Percentiles rank a stretch among this genome's conserved stretches.
Conservation (phyloP, 768 basidiomycete species). For the Boletus subcaerulescens region DNA sequence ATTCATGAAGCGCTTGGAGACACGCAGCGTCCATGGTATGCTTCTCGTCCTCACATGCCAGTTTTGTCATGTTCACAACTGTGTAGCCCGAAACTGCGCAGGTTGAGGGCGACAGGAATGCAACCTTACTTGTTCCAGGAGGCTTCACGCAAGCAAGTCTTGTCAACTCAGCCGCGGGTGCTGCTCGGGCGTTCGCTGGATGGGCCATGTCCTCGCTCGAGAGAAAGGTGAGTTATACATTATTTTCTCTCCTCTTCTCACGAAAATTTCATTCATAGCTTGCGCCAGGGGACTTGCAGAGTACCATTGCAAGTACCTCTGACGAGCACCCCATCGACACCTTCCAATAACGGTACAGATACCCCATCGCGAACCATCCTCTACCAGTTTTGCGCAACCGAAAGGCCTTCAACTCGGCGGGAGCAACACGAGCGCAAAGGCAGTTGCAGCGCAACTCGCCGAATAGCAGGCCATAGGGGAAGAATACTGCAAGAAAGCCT, state of each 20-base stretch:
- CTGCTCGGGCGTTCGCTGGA: constrained; percentile 87
- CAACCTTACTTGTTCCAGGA: constrained; percentile 28
- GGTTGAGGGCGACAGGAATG: constrained; percentile 35
- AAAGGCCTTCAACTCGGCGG: constrained; percentile 73
- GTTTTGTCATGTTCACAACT: neutral
- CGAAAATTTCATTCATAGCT: constrained; percentile 43
- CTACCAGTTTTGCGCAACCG: constrained; percentile 33
- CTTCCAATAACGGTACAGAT: constrained; percentile 11
- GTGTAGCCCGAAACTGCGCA: constrained; percentile 55
- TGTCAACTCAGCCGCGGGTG: constrained; percentile 85
- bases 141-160: constrained; percentile 38
- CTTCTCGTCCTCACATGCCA: neutral
- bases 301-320: constrained; percentile 46
- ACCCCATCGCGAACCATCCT: constrained; percentile 1
- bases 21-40: constrained; percentile 78
- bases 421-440: constrained; percentile 41
- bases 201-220: constrained; percentile 94
- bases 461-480: constrained; percentile 38
- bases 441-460: constrained; percentile 52
- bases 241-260: neutral
- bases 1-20: constrained; percentile 81
- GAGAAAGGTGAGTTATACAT: constrained; percentile 56
- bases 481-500: too few relatives aligned
- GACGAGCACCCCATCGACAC: constrained; percentile 45
- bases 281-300: constrained; percentile 69